Base-by-base conservation (phyloP, 2,329 filamentous ascomycete species). In the Aspergillus chevalieri region DNA sequence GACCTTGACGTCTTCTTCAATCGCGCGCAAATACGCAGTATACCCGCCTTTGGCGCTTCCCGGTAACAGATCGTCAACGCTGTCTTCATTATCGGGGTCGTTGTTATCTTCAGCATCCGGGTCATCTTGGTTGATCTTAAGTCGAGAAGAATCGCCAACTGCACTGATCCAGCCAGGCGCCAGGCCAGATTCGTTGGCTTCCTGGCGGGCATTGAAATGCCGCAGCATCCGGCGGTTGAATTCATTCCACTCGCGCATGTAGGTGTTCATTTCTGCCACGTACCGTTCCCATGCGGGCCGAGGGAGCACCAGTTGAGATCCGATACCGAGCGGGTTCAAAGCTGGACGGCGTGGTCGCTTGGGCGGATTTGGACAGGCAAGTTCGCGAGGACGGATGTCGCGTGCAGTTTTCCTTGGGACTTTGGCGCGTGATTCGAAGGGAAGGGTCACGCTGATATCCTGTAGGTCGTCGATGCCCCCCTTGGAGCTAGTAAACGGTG, bases 361-460 rank as follows among this genome's bases (percentile, higher is more conserved):
- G 0, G 81, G 81, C 6, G 78, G 73, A 5, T 73, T 71, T 0
- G 80, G 79, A 3, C 78, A 70, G 22, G 72, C 67, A 8, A 81
- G 67, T 6, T 64, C 53, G 56, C 68, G 60, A 52, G 69, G 52
- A 24, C 57, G 64, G 15, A 65, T 59, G 64, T 71, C 46, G 56
- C 65, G 53, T 60, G 68, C 49, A 55, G 73, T 71, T 6, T 67
- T 71, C 6, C 72, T 73, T 24, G 74, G 65, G 4, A 65, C 58
- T 24, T 70, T 68, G 4, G 81, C 61, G 38, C 76, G 72, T 2
- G 82, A 84, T 50, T 78, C 65, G 60, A 84, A 85, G 3, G 82
- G 82, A 2, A 85, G 70, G 1, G 71, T 77, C 7, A 73, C 70
- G 38, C 69, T 71, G 36, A 85, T 67, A 48, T 81, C 78, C 24